A percentile compares a stretch with the other conserved stretches of the same genome.
phyloP scores from a whole-genome alignment of 1,139 yeast species.

The Kodamaea fungicola region DNA sequence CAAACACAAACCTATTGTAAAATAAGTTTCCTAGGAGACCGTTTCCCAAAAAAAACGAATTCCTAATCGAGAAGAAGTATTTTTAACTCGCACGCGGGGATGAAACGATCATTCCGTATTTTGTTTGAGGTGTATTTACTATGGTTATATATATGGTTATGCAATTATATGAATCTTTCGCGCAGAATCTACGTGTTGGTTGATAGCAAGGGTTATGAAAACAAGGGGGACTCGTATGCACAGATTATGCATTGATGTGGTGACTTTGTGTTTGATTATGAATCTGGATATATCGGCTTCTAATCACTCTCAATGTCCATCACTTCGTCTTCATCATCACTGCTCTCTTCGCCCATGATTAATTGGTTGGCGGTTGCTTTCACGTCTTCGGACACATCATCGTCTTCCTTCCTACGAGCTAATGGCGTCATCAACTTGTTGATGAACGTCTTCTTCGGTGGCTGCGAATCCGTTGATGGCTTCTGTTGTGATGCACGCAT shows the following conservation, averaged over 20 bases:
- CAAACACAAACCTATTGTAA: background rate
- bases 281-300: too few species aligned
- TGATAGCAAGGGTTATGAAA: too few species aligned
- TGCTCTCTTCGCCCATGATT: slow-evolving; percentile 51
- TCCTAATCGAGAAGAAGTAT: background rate
- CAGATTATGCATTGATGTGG: background rate
- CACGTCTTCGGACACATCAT: slow-evolving; percentile 18
- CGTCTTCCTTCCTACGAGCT: slow-evolving; percentile 11
- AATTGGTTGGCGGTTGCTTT: slow-evolving; percentile 38
- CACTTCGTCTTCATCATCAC: slow-evolving; percentile 57
- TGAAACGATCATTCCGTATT: background rate
- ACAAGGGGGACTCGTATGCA: too few species aligned
- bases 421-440: slow-evolving; percentile 20
- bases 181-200: too few species aligned
- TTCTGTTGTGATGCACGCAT: slow-evolving; percentile 8
- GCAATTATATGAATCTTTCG: too few species aligned
- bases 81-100: background rate
- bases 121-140: too few species aligned
- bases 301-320: slow-evolving; percentile 65
- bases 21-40: background rate
- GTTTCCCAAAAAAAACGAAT: background rate
- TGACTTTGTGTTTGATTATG: background rate
- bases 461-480: slow-evolving; percentile 3
- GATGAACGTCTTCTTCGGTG: slow-evolving; percentile 7
- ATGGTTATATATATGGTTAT: too few species aligned